Evolutionary conservation across 495 filamentous ascomycete genomes (phyloP).

Genomic region (Schizothecium vesticola): DNA sequence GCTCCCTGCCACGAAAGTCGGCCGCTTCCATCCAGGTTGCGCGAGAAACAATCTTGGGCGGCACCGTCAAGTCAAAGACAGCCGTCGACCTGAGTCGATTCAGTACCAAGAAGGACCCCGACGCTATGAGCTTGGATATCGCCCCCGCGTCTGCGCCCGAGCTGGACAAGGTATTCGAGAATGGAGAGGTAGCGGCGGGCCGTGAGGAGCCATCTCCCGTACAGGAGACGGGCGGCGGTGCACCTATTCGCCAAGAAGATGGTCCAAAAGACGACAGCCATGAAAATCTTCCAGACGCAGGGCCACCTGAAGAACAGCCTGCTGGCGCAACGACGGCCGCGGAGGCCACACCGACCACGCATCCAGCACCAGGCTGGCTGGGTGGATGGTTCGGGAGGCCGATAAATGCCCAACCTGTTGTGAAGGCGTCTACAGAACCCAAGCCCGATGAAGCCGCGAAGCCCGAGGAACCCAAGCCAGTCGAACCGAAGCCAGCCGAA

Average conservation of each 20-base stretch:
- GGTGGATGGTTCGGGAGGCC: constrained; percentile 49
- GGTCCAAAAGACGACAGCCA: not conserved
- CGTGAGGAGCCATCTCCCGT: not conserved
- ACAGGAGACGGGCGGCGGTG: not conserved
- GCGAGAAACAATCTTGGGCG: constrained; percentile 67
- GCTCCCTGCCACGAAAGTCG: constrained; percentile 68
- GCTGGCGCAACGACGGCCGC: not conserved
- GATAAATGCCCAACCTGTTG: not conserved
- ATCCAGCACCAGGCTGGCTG: constrained; percentile 48
- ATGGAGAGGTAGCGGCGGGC: not conserved
- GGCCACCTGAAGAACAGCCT: constrained; percentile 6
- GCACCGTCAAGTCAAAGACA: constrained; percentile 34
- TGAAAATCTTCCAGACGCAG: not conserved
- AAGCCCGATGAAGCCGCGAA: not conserved
- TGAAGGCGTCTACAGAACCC: not conserved
- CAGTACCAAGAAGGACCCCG: constrained; percentile 35
- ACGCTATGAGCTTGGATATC: constrained; percentile 22
- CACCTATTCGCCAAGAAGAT: not conserved
- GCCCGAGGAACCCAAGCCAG: not conserved
- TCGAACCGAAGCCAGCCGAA: not conserved
- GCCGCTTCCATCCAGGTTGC: constrained; percentile 68
- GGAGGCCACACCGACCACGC: constrained; percentile 28
- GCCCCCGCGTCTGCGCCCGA: constrained; percentile 22
- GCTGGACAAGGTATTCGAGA: constrained; percentile 21
- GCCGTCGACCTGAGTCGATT: constrained; percentile 44